Base-by-base conservation (phyloP, 495 filamentous ascomycete genomes). In the Aspergillus egyptiacus region DNA sequence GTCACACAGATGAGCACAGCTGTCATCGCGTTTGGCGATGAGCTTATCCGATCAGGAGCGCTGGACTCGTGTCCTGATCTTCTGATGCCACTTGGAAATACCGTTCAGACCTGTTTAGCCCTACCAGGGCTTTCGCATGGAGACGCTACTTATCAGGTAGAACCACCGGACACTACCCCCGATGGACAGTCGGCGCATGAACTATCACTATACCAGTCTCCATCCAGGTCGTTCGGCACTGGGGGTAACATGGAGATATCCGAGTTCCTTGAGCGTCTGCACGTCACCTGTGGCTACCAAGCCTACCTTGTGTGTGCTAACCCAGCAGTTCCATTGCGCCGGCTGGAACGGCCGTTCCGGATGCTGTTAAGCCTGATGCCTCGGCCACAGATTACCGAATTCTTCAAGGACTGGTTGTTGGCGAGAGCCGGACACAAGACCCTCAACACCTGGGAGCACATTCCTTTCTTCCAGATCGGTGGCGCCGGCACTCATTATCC, bases 1-100 rank as follows among this genome's bases (percentile, higher is more conserved):
- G 83, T 89, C 50, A 79, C 84, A 53, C 77, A 85, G 48, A 86
- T 95, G 81, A 84, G 81, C 63, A 80, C 76, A 42, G 75, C 81
- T 0, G 89, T 93, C 46, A 68, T 83, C 38, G 71, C 75, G n/a
- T 81, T 91, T 25, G 80, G 83, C 41, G 80, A 90, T 46, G 77
- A 53, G 34, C 67, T 72, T 58, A 70, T 69, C 66, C 74, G 53
- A 28, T 83, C 57, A 35, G 80, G 56, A 38, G 75, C 62, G 51
- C 63, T 66, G 58, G 66, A 51, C 28, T 50, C 60, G 31, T 57
- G 59, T 39, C 62, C 68, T 3, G 51, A 55, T 50, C 51, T 75
- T 43, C 63, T 54, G 14, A 52, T 54, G 39, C 67, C 64, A 31
- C 57, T 81, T 30, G 61, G 56, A 6, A 56, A 67, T 40, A 68